These are phyloP conservation scores for Aspergillus sp. DNA, from an alignment of 2,329 filamentous ascomycete species.

Conservation along the genomic window DNA sequence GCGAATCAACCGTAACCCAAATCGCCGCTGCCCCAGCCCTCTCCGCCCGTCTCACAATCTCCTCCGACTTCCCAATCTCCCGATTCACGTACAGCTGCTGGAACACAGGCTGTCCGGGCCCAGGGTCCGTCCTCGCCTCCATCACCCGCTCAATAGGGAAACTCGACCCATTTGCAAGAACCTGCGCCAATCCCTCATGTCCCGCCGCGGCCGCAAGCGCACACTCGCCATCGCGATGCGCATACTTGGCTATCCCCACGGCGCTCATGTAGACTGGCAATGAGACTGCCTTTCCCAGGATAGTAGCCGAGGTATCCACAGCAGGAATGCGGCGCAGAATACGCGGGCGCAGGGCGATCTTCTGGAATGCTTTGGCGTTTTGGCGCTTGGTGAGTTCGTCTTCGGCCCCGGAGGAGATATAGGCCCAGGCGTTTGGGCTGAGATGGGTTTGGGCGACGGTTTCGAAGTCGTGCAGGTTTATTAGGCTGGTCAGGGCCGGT, in stretches of 20 bases:
- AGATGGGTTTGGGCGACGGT: neutral
- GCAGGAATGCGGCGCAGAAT: neutral
- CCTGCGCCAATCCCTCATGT: neutral
- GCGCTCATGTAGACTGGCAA: neutral
- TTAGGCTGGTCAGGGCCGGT: neutral
- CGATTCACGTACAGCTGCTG: slow-evolving; percentile 1
- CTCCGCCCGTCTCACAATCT: neutral
- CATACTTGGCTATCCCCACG: neutral
- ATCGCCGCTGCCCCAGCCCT: neutral
- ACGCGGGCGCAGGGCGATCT: neutral
- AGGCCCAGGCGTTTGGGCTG: neutral
- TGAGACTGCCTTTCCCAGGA: neutral
- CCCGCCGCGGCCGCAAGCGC: neutral
- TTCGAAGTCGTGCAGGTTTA: neutral
- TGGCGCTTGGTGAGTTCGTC: neutral
- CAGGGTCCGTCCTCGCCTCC: neutral
- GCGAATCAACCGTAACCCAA: neutral
- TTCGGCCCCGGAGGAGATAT: neutral
- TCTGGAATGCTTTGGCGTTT: neutral
- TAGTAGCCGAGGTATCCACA: fast-evolving
- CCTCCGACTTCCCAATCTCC: neutral
- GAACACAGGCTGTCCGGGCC: neutral
- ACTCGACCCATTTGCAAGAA: neutral
- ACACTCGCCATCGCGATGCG: neutral
- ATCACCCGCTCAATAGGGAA: neutral